Evolutionary conservation across 768 basidiomycete genomes (phyloP), one percentile per base, ranked within the genome.

Genomic region (Suillus bovinus): DNA sequence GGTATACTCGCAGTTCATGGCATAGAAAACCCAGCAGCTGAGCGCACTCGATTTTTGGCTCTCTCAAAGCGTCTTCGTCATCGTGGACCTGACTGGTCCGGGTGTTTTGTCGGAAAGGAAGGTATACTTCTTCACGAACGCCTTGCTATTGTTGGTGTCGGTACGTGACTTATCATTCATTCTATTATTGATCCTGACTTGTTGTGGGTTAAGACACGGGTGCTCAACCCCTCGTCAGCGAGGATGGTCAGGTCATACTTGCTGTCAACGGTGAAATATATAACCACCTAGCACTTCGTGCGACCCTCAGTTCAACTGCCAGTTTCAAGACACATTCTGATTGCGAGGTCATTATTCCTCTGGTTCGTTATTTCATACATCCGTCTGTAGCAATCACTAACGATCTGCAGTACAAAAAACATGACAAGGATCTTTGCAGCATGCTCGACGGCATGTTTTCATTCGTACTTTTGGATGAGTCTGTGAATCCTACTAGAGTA

Each of bases 201-300:
- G 0, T 22, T 38, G 22, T 46, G 24, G 10, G 11, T 46, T 57
- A 70, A 99, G 96, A 99, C 72, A 90, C 95, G 41, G 97, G 97
- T 65, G 97, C 97, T 22, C 97, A 99, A 73, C 97, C 97, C 16
- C 82, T 99, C 50, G 76, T 89, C 61, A 94, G 90, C 77, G 85
- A 92, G 27, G 94, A 98, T 67, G 90, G 88, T 59, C 91, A 90
- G 68, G 70, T 88, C 65, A 84, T 89, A 66, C 89, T 99, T 59
- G 86, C 91, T 62, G 97, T 99, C 72, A 99, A 99, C 76, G 97
- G 97, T 58, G 97, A 99, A 78, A 99, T 99, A 70, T 99, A 99
- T 83, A 99, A 99, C 82, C 94, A 99, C 72, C 77, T 92, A 60
- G 82, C 88, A 20, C 86, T 99, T 58, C 86, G 93, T 62, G 84